Base-by-base conservation (phyloP, 495 filamentous ascomycete species). In the Lepraria neglecta region DNA sequence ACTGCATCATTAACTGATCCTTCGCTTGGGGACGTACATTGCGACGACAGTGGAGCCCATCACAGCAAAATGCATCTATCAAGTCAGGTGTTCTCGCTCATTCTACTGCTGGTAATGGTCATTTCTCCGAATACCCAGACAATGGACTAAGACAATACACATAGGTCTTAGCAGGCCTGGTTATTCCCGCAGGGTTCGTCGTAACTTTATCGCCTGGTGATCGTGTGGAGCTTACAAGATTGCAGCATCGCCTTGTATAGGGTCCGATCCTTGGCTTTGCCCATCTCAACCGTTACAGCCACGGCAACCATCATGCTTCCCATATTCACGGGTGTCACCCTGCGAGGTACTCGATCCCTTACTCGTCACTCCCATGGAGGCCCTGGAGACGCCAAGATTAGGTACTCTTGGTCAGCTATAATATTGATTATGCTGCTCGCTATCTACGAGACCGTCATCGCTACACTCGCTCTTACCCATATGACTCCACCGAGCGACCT, bases 371-470 rank as follows among this genome's bases (percentile, higher is more conserved):
- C 54, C 28, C 27, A 50, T 33, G 50, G 46, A 38, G 31, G 24
- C 14, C n/a, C 10, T 19, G 24, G 28, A 53, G 42, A 27, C 47
- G 35, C 38, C 46, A 35, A 46, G 24, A 44, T n/a, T 15, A 44
- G 7, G 50, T 51, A 38, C 14, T 53, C 42, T 24, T 61, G 57
- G 55, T 30, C 59, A n/a, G 24, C 55, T 17, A 50, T 67, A 0
- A 28, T 60, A 27, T 17, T 58, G 31, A n/a, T 65, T 40, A 6
- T 65, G 12, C 40, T 59, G 17, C 59, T 65, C 14, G 38, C 61
- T 47, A 61, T 69, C 19, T 69, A 69, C 53, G 65, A 69, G 30
- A 69, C 67, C n/a, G 54, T 58, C 31, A 56, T 69, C 44, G 59
- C 65, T 3, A 67, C 67, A 5, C 53, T 69, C n/a, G 53, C 67